phyloP scores from a whole-genome alignment of 768 basidiomycete genomes.

The Exsudoporus frostii region DNA sequence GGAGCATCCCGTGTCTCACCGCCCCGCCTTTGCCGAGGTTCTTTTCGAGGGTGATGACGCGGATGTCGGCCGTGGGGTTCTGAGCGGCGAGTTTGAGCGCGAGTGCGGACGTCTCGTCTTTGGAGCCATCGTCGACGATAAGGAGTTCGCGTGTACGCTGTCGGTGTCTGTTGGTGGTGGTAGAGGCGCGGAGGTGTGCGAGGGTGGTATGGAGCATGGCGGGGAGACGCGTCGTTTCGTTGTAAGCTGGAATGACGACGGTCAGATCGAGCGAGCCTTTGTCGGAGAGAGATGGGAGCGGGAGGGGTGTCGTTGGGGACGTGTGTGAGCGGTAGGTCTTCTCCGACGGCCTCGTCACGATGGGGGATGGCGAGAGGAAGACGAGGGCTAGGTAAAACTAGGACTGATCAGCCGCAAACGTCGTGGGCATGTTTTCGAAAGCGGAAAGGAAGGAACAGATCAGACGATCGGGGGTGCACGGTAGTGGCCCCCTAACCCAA shows the following conservation, averaged over 20 bases:
- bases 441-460: neutral
- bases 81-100: conserved; percentile 63
- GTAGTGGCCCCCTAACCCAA: conserved; percentile 44
- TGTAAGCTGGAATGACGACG: conserved; percentile 89
- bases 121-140: conserved; percentile 88
- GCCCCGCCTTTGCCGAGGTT: conserved; percentile 95
- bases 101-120: conserved; percentile 64
- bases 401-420: conserved; percentile 12
- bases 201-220: conserved; percentile 79
- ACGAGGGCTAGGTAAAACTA: conserved; percentile 71
- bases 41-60: conserved; percentile 70
- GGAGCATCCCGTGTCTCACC: conserved; percentile 87
- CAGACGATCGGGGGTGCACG: conserved; percentile 37
- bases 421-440: neutral
- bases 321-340: conserved; percentile 59
- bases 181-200: conserved; percentile 49
- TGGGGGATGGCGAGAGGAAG: conserved; percentile 69
- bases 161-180: neutral
- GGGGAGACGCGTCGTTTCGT: conserved; percentile 81
- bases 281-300: conserved; percentile 55
- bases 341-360: conserved; percentile 63
- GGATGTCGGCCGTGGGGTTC: conserved; percentile 59
- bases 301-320: conserved; percentile 52
- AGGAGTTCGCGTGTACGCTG: conserved; percentile 64
- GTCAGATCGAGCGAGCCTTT: conserved; percentile 65